Evolutionary conservation across 257 asterid genomes (phyloP), one percentile per base, ranked within the genome.

Genomic region (Penstemon eatonii): DNA sequence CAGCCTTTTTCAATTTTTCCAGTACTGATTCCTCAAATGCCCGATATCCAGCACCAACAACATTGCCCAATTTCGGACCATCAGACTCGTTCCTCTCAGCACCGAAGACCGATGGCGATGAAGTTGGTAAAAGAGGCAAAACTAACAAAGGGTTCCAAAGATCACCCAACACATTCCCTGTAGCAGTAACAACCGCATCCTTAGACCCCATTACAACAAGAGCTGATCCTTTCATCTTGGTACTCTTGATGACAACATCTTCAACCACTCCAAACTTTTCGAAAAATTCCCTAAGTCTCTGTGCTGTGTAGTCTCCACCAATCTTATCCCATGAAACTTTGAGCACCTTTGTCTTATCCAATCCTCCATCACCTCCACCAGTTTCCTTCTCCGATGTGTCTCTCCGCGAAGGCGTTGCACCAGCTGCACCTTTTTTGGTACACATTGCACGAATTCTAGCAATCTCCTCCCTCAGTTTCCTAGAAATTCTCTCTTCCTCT

Each of bases 301-400:
- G 82, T 3, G 91, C 85, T 9, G 90, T 81, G 69, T 93, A 93
- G 66, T 76, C 96, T 66, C 61, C 84, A n/a, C 94, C 95, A 2
- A 46, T 55, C 83, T 84, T 90, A 77, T 90, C 96, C 97, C 97
- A 93, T 0, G 96, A 84, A 49, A 93, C 96, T 79, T 88, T 93
- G 54, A 93, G 96, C 52, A 87, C 73, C 77, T 87, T 93, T 57
- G 76, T 89, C 78, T 80, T 90, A 56, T 90, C 96, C 72, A 82
- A 65, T 40, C 65, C 33, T 25, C 33, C 80, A 33, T 25, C 73
- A 47, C 66, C 80, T 56, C 82, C 33, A 25, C 33, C 33, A 25
- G 33, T 70, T 52, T 50, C 76, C 56, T 56, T 63, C 38, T 70
- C 63, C 37, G 53, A 13, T 41, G 69, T 59, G 25, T 80, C 84